phyloP scores from a whole-genome alignment of 768 basidiomycete species.

The Russula ochroleuca region DNA sequence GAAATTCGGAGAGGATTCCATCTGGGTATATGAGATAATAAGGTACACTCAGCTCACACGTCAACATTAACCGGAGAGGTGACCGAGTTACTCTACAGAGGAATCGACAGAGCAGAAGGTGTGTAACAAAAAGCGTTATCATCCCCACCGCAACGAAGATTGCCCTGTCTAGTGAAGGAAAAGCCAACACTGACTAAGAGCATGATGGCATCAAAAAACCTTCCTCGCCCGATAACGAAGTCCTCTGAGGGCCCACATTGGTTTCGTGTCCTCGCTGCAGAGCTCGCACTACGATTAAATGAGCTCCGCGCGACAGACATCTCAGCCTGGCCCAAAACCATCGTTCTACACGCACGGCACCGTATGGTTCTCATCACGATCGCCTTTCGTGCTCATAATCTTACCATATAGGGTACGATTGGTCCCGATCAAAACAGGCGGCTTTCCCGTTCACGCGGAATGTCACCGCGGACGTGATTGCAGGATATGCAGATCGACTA shows the following conservation, averaged over 20 bases:
- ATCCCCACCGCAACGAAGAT: neutral
- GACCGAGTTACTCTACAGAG: conserved; percentile 40
- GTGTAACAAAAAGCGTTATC: conserved; percentile 12
- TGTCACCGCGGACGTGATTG: conserved; percentile 71
- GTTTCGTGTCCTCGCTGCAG: conserved; percentile 88
- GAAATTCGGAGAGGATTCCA: conserved; percentile 74
- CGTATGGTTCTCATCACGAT: conserved; percentile 39
- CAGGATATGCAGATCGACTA: conserved; percentile 68
- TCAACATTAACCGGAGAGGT: neutral
- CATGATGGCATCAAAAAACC: conserved; percentile 96
- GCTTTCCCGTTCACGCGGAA: conserved; percentile 81
- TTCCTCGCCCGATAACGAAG: conserved; percentile 71
- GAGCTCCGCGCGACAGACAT: conserved; percentile 72
- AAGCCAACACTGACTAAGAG: conserved; percentile 78
- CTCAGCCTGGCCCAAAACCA: conserved; percentile 86
- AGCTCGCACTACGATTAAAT: conserved; percentile 77
- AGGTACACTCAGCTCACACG: conserved; percentile 52
- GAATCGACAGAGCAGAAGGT: conserved; percentile 90
- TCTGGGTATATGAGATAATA: conserved; percentile 92
- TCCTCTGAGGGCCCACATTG: conserved; percentile 78
- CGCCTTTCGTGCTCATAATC: neutral
- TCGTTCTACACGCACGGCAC: conserved; percentile 74
- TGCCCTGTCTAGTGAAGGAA: conserved; percentile 65
- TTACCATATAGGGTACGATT: conserved; percentile 10
- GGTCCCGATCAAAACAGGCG: conserved; percentile 60